Evolutionary conservation across 108 stramenopile species (phyloP).

Genomic region (Conticribra guillardii): DNA sequence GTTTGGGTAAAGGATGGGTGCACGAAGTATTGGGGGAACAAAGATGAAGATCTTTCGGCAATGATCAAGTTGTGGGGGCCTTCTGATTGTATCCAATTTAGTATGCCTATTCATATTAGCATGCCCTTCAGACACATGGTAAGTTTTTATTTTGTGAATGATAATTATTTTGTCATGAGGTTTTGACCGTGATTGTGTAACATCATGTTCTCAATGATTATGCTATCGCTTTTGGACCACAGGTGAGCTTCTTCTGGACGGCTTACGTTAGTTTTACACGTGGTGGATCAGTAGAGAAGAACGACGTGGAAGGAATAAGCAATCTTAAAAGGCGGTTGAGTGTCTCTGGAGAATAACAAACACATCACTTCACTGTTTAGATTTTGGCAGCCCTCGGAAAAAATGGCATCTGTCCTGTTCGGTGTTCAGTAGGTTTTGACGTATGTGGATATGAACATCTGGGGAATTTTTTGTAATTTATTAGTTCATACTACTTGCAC

Average conservation of each 20-base stretch:
- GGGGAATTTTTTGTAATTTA: too few relatives aligned
- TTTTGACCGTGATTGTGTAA: background rate
- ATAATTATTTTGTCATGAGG: constrained; percentile 70
- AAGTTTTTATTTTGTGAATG: too few relatives aligned
- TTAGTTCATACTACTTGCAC: too few relatives aligned
- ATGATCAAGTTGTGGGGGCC: constrained; percentile 92
- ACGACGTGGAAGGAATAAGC: constrained; percentile 23
- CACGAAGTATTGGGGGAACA: constrained; percentile 75
- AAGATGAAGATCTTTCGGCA: constrained; percentile 82
- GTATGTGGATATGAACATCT: too few relatives aligned
- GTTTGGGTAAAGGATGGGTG: constrained; percentile 88
- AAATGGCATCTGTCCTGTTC: too few relatives aligned
- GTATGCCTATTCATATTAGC: constrained; percentile 85
- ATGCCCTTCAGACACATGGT: constrained; percentile 90
- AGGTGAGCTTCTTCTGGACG: constrained; percentile 91
- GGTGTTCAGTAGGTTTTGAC: too few relatives aligned
- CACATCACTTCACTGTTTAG: too few relatives aligned
- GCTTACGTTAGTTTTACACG: constrained; percentile 91
- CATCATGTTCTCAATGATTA: background rate
- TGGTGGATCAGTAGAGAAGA: constrained; percentile 65
- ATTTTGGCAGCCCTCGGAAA: too few relatives aligned
- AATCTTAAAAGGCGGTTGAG: constrained; percentile 34
- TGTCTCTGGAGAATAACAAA: constrained; percentile 24
- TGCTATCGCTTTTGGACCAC: background rate
- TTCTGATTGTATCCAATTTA: constrained; percentile 89